Conservation (phyloP, 805 yeast genomes). For the Saccharomyces kudriavzevii region DNA sequence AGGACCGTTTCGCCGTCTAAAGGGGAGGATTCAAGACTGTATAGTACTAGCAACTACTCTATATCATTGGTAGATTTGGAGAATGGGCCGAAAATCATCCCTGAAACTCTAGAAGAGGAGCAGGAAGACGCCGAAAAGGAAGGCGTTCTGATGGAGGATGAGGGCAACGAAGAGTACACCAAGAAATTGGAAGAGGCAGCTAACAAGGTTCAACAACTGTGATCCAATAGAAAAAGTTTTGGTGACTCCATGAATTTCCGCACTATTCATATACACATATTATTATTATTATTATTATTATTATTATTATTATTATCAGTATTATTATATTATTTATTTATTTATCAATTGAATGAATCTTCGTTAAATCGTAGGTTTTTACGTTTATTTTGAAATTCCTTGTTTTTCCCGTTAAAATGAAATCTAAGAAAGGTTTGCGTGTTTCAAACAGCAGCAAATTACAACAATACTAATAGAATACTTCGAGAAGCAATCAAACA, state of each 20-base stretch:
- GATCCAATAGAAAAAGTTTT: neutral
- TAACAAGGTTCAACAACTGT: neutral
- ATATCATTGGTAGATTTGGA: conserved; percentile 24
- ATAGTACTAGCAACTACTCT: conserved; percentile 23
- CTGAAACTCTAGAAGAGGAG: conserved; percentile 15
- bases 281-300: no score
- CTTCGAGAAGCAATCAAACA: neutral
- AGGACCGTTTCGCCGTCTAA: neutral
- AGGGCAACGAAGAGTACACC: conserved; percentile 16
- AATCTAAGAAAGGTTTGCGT: no score
- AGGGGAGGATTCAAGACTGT: conserved; percentile 12
- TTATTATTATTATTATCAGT: no score
- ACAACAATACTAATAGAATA: neutral
- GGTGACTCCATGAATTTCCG: neutral
- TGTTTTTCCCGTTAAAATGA: no score
- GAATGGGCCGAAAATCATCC: conserved; percentile 21
- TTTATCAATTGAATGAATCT: neutral
- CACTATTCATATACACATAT: neutral
- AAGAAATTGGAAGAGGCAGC: conserved; percentile 10
- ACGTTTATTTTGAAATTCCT: neutral
- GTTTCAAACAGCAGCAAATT: no score
- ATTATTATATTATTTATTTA: neutral
- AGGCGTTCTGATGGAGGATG: conserved; percentile 16
- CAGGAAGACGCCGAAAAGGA: conserved; percentile 16
- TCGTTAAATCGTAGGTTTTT: neutral